Evolutionary conservation across 2,329 filamentous ascomycete species (phyloP).

Genomic region (Dactylellina haptotyla): DNA sequence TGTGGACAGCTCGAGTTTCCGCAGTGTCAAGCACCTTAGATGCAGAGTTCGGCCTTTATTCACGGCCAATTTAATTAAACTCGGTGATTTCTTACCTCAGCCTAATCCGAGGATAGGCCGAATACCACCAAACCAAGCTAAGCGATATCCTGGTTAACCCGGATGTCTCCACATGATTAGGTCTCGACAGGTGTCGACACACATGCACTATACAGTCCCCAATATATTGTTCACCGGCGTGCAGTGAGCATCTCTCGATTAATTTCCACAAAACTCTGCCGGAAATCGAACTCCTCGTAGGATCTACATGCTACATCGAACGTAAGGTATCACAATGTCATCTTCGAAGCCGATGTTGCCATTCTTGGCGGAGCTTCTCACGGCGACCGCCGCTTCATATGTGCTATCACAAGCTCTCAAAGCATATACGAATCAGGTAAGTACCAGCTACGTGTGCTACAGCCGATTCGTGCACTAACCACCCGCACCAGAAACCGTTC

Average conservation of each 20-base stretch:
- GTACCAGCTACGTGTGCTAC: background rate
- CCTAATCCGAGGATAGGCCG: conserved; percentile 32
- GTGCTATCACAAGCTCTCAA: conserved; percentile 48
- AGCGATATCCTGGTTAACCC: background rate
- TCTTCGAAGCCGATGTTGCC: conserved; percentile 38
- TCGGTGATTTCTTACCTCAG: background rate
- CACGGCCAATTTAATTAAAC: background rate
- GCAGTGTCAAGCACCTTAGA: too few relatives aligned
- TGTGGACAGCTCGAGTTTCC: background rate
- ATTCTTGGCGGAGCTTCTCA: conserved; percentile 45
- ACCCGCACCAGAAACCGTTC: conserved; percentile 34
- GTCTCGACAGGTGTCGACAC: too few relatives aligned
- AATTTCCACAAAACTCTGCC: too few relatives aligned
- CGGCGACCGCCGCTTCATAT: conserved; percentile 42
- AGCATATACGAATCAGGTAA: conserved; percentile 32
- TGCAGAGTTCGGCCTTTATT: background rate
- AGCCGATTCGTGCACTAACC: background rate
- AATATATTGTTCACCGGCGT: too few relatives aligned
- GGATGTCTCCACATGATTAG: background rate
- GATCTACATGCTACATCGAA: too few relatives aligned
- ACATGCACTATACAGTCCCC: too few relatives aligned
- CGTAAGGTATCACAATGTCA: conserved; percentile 21
- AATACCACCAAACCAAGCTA: background rate
- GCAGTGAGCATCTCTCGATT: too few relatives aligned
- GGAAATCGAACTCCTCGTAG: too few relatives aligned